Evolutionary conservation across 495 filamentous ascomycete species (phyloP).

Genomic region (Aspergillus incahuasiensis): DNA sequence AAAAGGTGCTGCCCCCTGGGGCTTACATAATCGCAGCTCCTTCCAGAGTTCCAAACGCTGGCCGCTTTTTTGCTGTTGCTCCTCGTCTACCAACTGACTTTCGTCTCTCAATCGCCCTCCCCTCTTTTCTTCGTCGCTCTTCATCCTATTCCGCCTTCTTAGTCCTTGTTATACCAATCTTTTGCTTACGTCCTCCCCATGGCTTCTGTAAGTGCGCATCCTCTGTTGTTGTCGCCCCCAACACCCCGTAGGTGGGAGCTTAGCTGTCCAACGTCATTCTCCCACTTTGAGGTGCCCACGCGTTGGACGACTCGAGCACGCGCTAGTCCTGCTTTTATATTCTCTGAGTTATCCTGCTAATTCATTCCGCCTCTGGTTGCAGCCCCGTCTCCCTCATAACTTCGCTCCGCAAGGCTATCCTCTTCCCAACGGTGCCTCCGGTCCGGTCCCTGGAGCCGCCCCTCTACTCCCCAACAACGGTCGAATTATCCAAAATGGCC

Average conservation of each 20-base stretch:
- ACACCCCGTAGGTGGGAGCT: conserved; percentile 6
- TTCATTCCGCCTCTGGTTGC: conserved; percentile 6
- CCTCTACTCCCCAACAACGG: conserved; percentile 63
- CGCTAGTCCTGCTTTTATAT: background rate
- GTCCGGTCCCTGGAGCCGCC: conserved; percentile 47
- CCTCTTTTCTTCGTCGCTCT: conserved; percentile 21
- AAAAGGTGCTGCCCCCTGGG: background rate
- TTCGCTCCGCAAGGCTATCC: conserved; percentile 48
- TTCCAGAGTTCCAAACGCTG: conserved; percentile 10
- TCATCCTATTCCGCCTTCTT: conserved; percentile 16
- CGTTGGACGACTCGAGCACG: conserved; percentile 9
- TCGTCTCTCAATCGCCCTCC: conserved; percentile 17
- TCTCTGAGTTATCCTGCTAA: conserved; percentile 10
- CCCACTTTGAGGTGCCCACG: conserved; percentile 11
- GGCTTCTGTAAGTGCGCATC: conserved; percentile 48
- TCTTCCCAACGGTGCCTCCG: conserved; percentile 45
- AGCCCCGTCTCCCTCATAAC: conserved; percentile 45
- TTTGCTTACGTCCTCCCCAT: conserved; percentile 30
- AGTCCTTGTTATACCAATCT: conserved; percentile 12
- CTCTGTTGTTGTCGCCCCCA: conserved; percentile 13
- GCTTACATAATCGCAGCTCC: conserved; percentile 14
- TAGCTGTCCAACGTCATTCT: conserved; percentile 21
- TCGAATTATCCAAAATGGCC: conserved; percentile 76
- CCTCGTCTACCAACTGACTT: conserved; percentile 8
- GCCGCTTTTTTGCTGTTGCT: conserved; percentile 13